These are phyloP conservation scores for Lactarius deliciosus DNA, from an alignment of 768 basidiomycete species.

Conservation along the genomic window DNA sequence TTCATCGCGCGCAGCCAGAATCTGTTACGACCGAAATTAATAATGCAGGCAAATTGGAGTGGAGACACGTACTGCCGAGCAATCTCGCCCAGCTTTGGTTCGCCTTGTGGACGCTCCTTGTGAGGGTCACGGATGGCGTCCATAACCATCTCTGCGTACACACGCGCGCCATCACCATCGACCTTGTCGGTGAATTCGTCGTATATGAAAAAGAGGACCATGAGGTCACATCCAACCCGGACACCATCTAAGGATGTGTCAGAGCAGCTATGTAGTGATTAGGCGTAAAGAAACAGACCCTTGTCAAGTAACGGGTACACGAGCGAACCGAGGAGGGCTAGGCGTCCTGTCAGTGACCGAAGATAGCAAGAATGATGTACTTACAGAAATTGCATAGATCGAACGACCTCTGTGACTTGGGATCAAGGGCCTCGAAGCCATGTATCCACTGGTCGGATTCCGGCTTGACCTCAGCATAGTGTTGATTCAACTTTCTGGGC, in stretches of 20 bases:
- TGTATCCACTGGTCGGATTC: slow-evolving; percentile 42
- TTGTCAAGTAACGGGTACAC: slow-evolving; percentile 38
- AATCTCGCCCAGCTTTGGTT: slow-evolving; percentile 42
- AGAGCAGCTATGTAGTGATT: neutral
- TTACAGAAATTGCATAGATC: slow-evolving; percentile 41
- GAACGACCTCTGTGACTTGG: slow-evolving; percentile 41
- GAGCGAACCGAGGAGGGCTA: slow-evolving; percentile 41
- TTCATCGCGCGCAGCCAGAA: slow-evolving; percentile 2
- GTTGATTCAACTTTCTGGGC: slow-evolving; percentile 41
- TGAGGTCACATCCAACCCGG: slow-evolving; percentile 50
- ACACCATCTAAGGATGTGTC: slow-evolving; percentile 1
- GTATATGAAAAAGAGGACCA: slow-evolving; percentile 50
- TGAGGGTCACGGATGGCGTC: slow-evolving; percentile 41
- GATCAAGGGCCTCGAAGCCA: slow-evolving; percentile 40
- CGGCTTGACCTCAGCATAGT: slow-evolving; percentile 38
- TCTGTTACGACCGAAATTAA: neutral
- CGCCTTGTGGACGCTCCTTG: slow-evolving; percentile 37
- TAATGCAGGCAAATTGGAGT: neutral
- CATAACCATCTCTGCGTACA: slow-evolving; percentile 39
- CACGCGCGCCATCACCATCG: slow-evolving; percentile 33
- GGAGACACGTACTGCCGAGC: slow-evolving; percentile 38
- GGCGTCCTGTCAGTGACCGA: neutral
- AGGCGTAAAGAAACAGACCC: slow-evolving; percentile 31
- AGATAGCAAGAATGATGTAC: neutral
- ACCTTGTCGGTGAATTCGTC: slow-evolving; percentile 51